These are phyloP conservation scores for Limnanthes douglasii DNA, from an alignment of 345 rosid species.

Conservation along the genomic window DNA sequence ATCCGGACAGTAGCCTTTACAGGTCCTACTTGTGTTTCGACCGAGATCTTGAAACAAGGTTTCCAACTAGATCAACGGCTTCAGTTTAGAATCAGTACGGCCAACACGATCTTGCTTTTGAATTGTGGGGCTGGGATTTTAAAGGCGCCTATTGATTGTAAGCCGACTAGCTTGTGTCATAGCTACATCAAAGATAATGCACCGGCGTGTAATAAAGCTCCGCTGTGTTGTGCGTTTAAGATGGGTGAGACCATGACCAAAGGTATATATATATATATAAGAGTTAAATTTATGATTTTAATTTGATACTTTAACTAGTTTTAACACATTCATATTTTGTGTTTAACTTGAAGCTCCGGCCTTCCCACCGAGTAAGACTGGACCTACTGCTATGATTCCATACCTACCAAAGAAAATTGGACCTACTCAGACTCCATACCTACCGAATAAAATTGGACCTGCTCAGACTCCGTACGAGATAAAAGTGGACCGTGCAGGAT, in stretches of 20 bases:
- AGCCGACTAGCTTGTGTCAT: constrained; percentile 28
- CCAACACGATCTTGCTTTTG: constrained; percentile 35
- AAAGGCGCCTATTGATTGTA: constrained; percentile 21
- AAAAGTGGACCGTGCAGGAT: constrained; percentile 22
- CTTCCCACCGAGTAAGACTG: too few relatives aligned
- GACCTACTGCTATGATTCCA: too few relatives aligned
- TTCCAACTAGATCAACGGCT: constrained; percentile 20
- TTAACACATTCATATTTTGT: too few relatives aligned
- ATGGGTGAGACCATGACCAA: constrained; percentile 26
- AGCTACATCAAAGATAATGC: constrained; percentile 22
- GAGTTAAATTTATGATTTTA: too few relatives aligned
- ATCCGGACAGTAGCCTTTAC: constrained; percentile 19
- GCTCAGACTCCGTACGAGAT: constrained; percentile 18
- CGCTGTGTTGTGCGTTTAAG: constrained; percentile 29
- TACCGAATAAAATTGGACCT: too few relatives aligned
- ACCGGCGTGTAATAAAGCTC: constrained; percentile 16
- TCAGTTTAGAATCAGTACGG: constrained; percentile 32
- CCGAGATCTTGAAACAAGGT: constrained; percentile 22
- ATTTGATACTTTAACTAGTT: too few relatives aligned
- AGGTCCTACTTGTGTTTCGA: constrained; percentile 20
- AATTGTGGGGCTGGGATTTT: constrained; percentile 25
- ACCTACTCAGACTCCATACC: too few relatives aligned
- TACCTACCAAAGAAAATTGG: too few relatives aligned
- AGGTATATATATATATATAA: too few relatives aligned
- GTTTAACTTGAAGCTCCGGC: too few relatives aligned